Conservation (phyloP, 176 grass and related monocot species). For the Triticum aestivum region IWGSC_CS_RefSeq_v2.1 NC_057814.1:215738337-215738836, state of each 20-base stretch:
- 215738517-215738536: constrained; percentile 26
- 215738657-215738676: constrained; percentile 30
- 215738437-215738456: constrained; percentile 23
- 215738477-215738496: constrained; percentile 24
- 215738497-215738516: constrained; percentile 9
- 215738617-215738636: constrained; percentile 39
- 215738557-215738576: constrained; percentile 50
- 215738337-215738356: neutral
- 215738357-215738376: neutral
- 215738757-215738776: constrained; percentile 11
- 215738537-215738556: constrained; percentile 33
- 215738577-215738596: constrained; percentile 36
- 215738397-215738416: constrained; percentile 5
- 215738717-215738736: constrained; percentile 28
- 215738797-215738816: constrained; percentile 17
- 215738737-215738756: constrained; percentile 31
- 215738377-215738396: neutral
- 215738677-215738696: constrained; percentile 17
- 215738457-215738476: neutral
- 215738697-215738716: constrained; percentile 40
- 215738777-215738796: constrained; percentile 2
- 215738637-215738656: constrained; percentile 15
- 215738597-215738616: constrained; percentile 43
- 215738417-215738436: neutral
- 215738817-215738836: constrained; percentile 7